Conservation (phyloP, 495 filamentous ascomycete species). For the Astrothelium macrocarpum region DNA sequence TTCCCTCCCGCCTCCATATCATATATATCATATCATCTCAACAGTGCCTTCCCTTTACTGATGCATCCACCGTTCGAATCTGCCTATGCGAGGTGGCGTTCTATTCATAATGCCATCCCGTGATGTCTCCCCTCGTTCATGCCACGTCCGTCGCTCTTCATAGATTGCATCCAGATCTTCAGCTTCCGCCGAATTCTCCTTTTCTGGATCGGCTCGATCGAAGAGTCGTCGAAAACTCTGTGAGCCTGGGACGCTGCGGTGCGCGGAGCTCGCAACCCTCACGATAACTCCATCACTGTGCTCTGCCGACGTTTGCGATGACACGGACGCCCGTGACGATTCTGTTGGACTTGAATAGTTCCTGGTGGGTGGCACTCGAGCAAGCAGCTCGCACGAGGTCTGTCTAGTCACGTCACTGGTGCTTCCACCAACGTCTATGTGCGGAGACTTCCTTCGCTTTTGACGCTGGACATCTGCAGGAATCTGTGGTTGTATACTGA, state of each 20-base stretch:
- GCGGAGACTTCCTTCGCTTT: neutral
- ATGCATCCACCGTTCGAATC: conserved; percentile 18
- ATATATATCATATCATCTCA: neutral
- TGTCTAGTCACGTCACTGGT: neutral
- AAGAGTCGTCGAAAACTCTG: neutral
- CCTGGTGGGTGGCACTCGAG: neutral
- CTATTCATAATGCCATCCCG: conserved; percentile 21
- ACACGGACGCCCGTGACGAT: neutral
- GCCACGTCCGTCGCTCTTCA: neutral
- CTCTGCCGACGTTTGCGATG: neutral
- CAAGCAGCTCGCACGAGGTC: neutral
- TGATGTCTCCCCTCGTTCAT: neutral
- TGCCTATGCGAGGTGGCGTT: conserved; percentile 22
- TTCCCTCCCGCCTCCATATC: neutral
- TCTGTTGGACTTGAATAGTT: neutral
- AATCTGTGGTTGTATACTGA: neutral
- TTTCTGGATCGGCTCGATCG: neutral
- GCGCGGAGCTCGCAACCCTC: neutral
- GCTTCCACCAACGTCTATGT: neutral
- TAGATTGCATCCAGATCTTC: neutral
- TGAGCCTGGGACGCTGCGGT: neutral
- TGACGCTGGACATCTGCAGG: neutral
- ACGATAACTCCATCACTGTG: neutral
- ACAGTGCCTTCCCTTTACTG: neutral
- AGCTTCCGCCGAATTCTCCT: neutral